These are phyloP conservation scores for Coemansia sp. DNA, from an alignment of 192 early-diverging fungal genomes.

Conservation along the genomic window DNA sequence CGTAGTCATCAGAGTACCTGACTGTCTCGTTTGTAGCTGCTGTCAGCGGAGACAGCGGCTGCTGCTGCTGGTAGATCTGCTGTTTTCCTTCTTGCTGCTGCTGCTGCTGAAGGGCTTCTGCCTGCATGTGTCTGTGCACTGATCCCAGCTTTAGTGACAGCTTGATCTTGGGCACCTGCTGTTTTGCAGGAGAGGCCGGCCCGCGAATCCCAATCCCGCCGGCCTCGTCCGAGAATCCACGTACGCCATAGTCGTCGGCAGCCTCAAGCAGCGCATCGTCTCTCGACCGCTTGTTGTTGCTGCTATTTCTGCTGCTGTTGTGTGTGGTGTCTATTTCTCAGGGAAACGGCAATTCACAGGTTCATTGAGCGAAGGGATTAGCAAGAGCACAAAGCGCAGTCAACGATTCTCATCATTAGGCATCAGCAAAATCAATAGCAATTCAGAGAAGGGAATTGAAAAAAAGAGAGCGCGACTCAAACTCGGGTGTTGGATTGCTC, in stretches of 20 bases:
- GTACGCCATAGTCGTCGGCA: neutral
- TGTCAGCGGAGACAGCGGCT: neutral
- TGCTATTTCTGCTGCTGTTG: too few species aligned
- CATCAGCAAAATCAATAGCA: neutral
- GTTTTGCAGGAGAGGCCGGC: conserved; percentile 1
- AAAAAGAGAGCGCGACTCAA: neutral
- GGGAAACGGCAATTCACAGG: neutral
- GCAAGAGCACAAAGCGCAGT: neutral
- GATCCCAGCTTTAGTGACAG: conserved; percentile 47
- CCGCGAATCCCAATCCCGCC: neutral
- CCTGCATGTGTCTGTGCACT: conserved; percentile 3
- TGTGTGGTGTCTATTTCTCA: conserved; percentile 12
- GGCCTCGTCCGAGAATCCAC: neutral
- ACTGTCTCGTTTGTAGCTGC: neutral
- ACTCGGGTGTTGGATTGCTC: neutral
- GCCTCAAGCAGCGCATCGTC: neutral
- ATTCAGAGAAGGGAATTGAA: neutral
- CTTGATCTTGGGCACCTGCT: conserved; percentile 32
- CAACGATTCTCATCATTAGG: too few species aligned
- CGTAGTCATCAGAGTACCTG: neutral
- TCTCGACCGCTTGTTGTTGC: conserved; percentile 7
- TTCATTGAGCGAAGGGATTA: neutral
- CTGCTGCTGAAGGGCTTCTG: neutral
- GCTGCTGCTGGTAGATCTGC: neutral
- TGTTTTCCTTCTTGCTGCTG: conserved; percentile 4